A percentile compares a stretch with the other conserved stretches of the same genome.
These are phyloP conservation scores for Sphaerulina vaccinii DNA, from an alignment of 2,329 filamentous ascomycete genomes.

Conservation along the genomic window DNA sequence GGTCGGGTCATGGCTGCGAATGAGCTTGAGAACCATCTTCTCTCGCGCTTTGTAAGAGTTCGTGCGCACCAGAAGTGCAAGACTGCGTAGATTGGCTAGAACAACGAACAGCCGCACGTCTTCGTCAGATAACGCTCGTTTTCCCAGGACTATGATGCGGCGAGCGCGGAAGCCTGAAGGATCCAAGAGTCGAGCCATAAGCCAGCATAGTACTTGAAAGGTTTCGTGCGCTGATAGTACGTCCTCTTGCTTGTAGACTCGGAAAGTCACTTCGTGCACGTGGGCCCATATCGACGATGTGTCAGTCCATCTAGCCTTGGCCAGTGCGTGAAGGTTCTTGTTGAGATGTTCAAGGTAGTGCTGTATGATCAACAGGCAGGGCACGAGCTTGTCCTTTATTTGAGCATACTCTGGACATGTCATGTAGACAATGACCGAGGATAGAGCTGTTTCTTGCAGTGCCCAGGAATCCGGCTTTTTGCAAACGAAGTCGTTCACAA, in stretches of 20 bases:
- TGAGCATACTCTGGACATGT: constrained; percentile 1
- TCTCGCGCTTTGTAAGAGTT: constrained; percentile 7
- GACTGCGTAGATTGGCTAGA: constrained; percentile 1
- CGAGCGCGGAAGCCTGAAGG: neutral
- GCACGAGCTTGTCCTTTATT: constrained; percentile 4
- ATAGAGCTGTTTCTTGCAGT: neutral
- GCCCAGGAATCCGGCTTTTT: constrained; percentile 6
- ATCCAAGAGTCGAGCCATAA: constrained; percentile 11
- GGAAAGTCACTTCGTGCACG: neutral
- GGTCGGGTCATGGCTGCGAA: neutral
- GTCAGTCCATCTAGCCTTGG: neutral
- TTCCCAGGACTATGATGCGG: constrained; percentile 5
- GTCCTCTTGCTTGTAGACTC: neutral
- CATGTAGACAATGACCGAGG: neutral
- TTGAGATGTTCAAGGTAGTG: constrained; percentile 11
- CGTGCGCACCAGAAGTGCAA: neutral
- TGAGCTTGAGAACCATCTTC: neutral
- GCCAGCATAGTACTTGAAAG: constrained; percentile 14
- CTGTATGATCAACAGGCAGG: constrained; percentile 8
- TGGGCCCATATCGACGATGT: neutral
- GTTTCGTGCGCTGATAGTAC: constrained; percentile 8
- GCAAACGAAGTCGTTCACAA: constrained; percentile 3
- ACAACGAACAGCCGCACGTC: constrained; percentile 13
- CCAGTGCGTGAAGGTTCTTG: neutral
- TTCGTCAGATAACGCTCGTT: constrained; percentile 4